phyloP scores from a whole-genome alignment of 164 flowering plant genomes.

The Kingdonia uniflora region DNA sequence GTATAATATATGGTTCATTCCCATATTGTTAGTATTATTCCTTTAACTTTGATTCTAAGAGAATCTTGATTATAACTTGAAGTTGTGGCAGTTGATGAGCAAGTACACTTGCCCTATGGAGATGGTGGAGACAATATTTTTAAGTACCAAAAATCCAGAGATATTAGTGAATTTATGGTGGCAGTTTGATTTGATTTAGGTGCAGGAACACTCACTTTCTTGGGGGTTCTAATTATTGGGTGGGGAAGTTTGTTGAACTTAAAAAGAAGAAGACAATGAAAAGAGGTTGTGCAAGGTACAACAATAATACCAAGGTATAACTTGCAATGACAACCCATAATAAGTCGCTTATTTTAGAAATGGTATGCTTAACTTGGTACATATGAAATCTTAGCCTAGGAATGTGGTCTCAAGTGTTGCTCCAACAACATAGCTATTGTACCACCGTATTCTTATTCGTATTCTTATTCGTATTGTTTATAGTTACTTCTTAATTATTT shows the following conservation, averaged over 20 bases:
- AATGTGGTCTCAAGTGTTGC: no score
- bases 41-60: not conserved
- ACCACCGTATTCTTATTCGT: no score
- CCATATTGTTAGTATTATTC: not conserved
- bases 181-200: conserved; percentile 3
- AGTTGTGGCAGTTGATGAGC: not conserved
- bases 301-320: not conserved
- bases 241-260: conserved; percentile 1
- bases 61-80: not conserved
- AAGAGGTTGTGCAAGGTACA: not conserved
- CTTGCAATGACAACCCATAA: no score
- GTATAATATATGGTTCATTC: no score
- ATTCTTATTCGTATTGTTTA: no score
- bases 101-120: not conserved
- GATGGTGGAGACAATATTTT: not conserved
- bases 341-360: no score
- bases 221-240: conserved; percentile 3
- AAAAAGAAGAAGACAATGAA: not conserved
- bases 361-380: no score
- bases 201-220: conserved; percentile 1
- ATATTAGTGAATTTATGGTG: not conserved
- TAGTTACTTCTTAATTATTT: no score
- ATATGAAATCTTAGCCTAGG: no score
- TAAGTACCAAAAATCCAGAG: not conserved
- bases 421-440: no score